Evolutionary conservation across 768 basidiomycete genomes (phyloP), one percentile per base, ranked within the genome.

Genomic region (Boletus patriciae): DNA sequence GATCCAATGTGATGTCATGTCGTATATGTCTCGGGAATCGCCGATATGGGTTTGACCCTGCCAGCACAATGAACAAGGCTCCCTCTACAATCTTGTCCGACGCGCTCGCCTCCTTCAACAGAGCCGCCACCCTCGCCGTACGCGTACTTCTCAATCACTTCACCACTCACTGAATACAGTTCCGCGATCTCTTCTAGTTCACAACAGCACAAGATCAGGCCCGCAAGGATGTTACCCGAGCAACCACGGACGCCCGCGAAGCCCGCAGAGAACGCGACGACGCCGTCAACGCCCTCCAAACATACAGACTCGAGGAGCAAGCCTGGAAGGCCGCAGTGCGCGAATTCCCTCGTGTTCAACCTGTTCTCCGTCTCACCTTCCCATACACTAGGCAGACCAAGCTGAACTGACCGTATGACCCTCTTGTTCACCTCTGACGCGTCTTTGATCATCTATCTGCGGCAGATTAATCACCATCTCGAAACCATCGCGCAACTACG

Each of bases 401-500:
- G 77, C 80, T 7, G 83, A 86, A 61, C 55, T 80, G 48, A 83
- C 80, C 13, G 86, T 86, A 66, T 38, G 78, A 37, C 36, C 19
- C 18, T 29, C 55, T 58, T 19, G 48, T 52, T 50, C n/a, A 15
- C 33, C 37, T 27, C 13, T 33, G 25, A 38, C 45, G 40, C 47
- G 45, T 50, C 38, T 47, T 27, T 40, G n/a, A 50, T 42, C 37
- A 11, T 23, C n/a, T 38, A 16, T 46, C 29, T 25, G 44, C 2
- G 50, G n/a, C 34, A 88, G 87, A 77, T 83, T 49, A 70, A 77
- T 9, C 83, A 86, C 62, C 83, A 87, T 60, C 73, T 76, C 15
- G 83, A 87, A 47, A 82, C 82, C 7, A 83, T 88, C 50, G 67
- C 77, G 2, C 84, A 83, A 52, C 76, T 90, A 31, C 81, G 83